Conservation (phyloP, 2,329 filamentous ascomycete species). For the Coleophoma cylindrospora region DNA sequence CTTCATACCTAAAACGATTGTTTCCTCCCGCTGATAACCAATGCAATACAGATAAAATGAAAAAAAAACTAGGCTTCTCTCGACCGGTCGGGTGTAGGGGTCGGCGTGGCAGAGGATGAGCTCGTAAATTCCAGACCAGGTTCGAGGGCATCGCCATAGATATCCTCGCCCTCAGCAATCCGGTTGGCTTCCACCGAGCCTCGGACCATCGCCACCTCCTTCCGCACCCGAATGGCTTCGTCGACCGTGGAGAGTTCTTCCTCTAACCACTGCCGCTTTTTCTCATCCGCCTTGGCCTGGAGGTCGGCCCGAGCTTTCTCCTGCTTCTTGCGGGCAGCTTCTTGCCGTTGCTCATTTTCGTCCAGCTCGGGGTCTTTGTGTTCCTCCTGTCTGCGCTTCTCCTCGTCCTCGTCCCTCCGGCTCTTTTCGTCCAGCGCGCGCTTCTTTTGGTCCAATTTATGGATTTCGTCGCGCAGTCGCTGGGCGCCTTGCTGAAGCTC, state of each 20-base stretch:
- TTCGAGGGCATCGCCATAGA: constrained; percentile 12
- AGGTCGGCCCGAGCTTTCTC: neutral
- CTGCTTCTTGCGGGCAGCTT: constrained; percentile 1
- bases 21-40: too few species aligned
- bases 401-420: neutral
- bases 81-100: too few species aligned
- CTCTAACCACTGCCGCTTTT: constrained; percentile 8
- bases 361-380: constrained; percentile 2
- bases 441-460: constrained; percentile 4
- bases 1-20: too few species aligned
- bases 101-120: too few species aligned
- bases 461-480: constrained; percentile 9
- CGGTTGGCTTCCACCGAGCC: constrained; percentile 11
- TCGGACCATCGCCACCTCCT: constrained; percentile 12
- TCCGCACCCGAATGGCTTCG: constrained; percentile 11
- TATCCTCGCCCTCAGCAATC: constrained; percentile 10
- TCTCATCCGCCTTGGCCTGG: constrained; percentile 5
- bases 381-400: neutral
- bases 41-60: too few species aligned
- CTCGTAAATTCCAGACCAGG: constrained; percentile 1
- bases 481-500: constrained; percentile 8
- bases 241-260: constrained; percentile 7
- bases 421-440: neutral
- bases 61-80: too few species aligned
- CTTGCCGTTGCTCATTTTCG: neutral